phyloP scores from a whole-genome alignment of 768 basidiomycete species.

The Leccinum sublutescens region DNA sequence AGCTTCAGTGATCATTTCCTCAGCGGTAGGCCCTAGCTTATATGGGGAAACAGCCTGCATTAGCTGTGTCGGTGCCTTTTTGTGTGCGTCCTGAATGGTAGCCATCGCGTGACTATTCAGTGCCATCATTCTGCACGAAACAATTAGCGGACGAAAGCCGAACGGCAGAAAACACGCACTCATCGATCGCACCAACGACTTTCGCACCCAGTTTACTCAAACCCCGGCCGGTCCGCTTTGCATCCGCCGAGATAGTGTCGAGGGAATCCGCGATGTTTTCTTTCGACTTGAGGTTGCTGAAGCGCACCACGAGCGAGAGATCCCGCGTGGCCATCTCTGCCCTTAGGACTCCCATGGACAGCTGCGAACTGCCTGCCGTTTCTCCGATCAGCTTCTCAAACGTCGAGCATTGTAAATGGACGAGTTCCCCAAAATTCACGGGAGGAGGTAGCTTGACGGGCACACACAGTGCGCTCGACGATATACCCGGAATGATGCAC shows the following conservation, averaged over 20 bases:
- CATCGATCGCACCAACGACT: conserved; percentile 73
- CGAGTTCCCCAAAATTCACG: conserved; percentile 60
- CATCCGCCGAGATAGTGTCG: conserved; percentile 55
- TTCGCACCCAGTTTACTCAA: conserved; percentile 63
- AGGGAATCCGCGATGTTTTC: conserved; percentile 56
- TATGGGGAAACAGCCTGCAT: conserved; percentile 43
- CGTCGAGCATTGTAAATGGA: conserved; percentile 57
- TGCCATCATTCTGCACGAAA: conserved; percentile 56
- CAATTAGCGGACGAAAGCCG: conserved; percentile 1
- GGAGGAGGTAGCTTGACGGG: conserved; percentile 25
- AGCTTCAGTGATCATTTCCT: conserved; percentile 48
- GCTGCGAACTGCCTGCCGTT: conserved; percentile 52
- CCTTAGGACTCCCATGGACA: conserved; percentile 70
- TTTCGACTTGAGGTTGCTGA: conserved; percentile 60
- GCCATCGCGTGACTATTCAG: conserved; percentile 70
- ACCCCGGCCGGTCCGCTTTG: conserved; percentile 56
- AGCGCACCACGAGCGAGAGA: conserved; percentile 57
- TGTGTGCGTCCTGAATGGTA: conserved; percentile 44
- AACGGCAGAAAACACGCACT: conserved; percentile 39
- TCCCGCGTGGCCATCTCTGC: conserved; percentile 77
- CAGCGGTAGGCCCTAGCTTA: conserved; percentile 32
- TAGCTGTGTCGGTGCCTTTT: conserved; percentile 27
- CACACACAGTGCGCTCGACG: conserved; percentile 44
- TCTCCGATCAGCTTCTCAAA: conserved; percentile 65
- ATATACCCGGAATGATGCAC: conserved; percentile 61